Evolutionary conservation across 2,329 filamentous ascomycete species (phyloP), one percentile per base, ranked within the genome.

Genomic region (Ploettnerulaceae sp.): DNA sequence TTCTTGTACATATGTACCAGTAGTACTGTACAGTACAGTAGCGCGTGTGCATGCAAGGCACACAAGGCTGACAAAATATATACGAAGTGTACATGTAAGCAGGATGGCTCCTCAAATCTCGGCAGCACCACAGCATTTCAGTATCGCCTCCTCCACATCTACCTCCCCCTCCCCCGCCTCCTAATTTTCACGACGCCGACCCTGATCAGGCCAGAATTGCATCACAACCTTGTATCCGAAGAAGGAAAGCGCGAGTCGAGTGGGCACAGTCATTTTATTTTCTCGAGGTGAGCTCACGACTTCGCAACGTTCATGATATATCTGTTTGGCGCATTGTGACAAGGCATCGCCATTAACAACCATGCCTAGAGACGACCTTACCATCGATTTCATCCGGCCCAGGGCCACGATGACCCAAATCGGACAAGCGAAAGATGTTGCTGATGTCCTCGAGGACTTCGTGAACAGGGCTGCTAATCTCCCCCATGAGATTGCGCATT

Each of bases 401-500:
- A 48, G 45, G 18, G 48, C 40, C 34, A 51, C 72, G 71, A 82
- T 82, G 77, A 43, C 35, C 17, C 76, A 77, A 62, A 74, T 72
- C 62, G 58, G 63, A 61, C 80, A 83, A 63, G 70, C 75, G 51
- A 73, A 80, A 64, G 80, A 84, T 59, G 77, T 79, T 48, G 75
- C 83, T 46, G 72, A 84, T 54, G 81, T 89, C 60, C 77, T 90
- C 58, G 86, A 91, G 65, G 84, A 89, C 65, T 90, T 85, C 73
- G 79, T 84, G 63, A 80, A 83, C 64, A 75, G 71, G 67, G 84
- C 85, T 15, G 81, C 85, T 59, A 93, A 93, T 61, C 74, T 91
- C 21, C 86, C 86, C 52, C 84, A 87, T 53, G 87, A 93, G 67
- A 82, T 93, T 49, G 82, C 83, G 15, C 89, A 90, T 69, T 75